Base-by-base conservation (phyloP, 306 rosid genomes). In the Pueraria montana region DNA sequence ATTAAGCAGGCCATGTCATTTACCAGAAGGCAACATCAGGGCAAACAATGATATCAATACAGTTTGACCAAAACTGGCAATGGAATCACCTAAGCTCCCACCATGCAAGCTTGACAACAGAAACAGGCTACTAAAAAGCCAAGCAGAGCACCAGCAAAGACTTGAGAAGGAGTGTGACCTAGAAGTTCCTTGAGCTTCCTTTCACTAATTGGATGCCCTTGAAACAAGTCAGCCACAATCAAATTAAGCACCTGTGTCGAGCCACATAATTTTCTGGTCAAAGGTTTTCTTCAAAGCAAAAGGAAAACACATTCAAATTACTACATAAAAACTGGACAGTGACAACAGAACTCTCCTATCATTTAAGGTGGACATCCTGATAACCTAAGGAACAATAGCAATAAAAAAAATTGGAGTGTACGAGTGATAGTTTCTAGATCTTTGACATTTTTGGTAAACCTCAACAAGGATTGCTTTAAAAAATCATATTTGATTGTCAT, bases 81-180 rank as follows among this genome's bases (percentile, higher is more conserved):
- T 26, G 16, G 3, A 83, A 63, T 55, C 59, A 77, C 53, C 83
- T 77, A 92, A 38, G 85, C 45, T 67, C 79, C 84, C 21, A 89
- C 88, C 30, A 87, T 45, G 71, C 71, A 83, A 64, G 84, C 90
- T 84, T 90, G 94, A 81, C 94, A 94, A 74, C 96, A 91, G 75
- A 94, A 48, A 83, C 89, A 93, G 21, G 94, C 92, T 2, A 93
- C 92, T 58, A 87, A 64, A 68, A 88, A 75, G 56, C 98, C 98
- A 45, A 94, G 91, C 38, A 94, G 27, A 83, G 98, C 97, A 81
- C 98, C 98, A 7, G 86, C 97, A 68, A 94, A 72, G 24, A 94
- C 98, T 86, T 94, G 98, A 32, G 97, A 94, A 14, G 92, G 97
- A 18, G 97, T 91, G 86, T 94, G 97, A 72, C 97, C 98, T 62